Evolutionary conservation across 2,329 filamentous ascomycete genomes (phyloP), one percentile per base, ranked within the genome.

Genomic region (Dendryphion nanum): DNA sequence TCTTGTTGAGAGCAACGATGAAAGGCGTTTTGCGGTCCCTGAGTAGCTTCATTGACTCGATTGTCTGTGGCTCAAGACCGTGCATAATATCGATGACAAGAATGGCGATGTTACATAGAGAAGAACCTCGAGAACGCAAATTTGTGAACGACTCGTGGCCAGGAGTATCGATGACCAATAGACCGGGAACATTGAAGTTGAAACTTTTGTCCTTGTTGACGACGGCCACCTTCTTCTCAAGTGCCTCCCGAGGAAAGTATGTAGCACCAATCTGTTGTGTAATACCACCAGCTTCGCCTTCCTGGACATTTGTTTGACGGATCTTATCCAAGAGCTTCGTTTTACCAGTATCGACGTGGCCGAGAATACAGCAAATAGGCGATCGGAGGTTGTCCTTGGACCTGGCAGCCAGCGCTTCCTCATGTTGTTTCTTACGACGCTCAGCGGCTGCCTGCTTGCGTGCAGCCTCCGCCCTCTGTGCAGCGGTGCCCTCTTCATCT

Each of bases 121-220:
- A 97, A 28, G 93, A 97, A 72, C 93, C 93, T 72, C 94, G 83
- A 52, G 91, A 96, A 61, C 94, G 86, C 50, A 98, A 73, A 72
- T 98, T 98, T 48, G 91, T 95, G 81, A 98, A 98, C 60, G 93
- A 98, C 81, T 98, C 93, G 89, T 98, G 93, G 74, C 93, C 93
- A 59, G 93, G 94, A 1, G 93, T 98, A 71, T 98, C 93, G 61
- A 98, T 98, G 60, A 98, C 83, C 51, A 98, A 74, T 38, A 98
- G 81, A 78, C 93, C 93, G 30, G 93, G 94, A 16, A 98, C 88
- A 74, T 96, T 98, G 80, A 96, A 94, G 46, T 96, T 87, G 66
- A 98, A 96, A 39, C 78, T 78, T 57, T 84, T 83, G 61, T 98
- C 89, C 59, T 81, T 78, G 76, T 98, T 98, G 63, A 98, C 86